Evolutionary conservation across 2,329 filamentous ascomycete genomes (phyloP).

Genomic region (Aplosporella prunicola): DNA sequence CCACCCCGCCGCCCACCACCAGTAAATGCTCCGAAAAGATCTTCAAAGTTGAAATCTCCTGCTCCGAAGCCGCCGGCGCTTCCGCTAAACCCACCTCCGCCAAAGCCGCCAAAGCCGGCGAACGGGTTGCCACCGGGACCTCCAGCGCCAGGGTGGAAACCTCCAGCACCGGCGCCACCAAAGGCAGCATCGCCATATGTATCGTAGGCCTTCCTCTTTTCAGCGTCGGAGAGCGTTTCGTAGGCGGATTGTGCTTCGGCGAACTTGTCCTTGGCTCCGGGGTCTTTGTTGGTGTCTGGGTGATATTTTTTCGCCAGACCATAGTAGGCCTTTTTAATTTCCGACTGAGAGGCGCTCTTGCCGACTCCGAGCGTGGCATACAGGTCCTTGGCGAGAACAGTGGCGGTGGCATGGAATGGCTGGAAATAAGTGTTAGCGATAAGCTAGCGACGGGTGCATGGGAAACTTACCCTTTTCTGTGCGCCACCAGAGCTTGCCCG

Average conservation of each 20-base stretch:
- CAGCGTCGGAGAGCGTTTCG: constrained; percentile 81
- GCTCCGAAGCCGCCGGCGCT: constrained; percentile 56
- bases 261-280: constrained; percentile 89
- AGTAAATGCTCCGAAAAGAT: constrained; percentile 82
- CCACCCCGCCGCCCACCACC: constrained; percentile 40
- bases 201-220: constrained; percentile 89
- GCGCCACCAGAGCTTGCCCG: constrained; percentile 14
- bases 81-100: constrained; percentile 43
- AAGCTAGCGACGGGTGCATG: background rate
- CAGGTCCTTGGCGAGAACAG: constrained; percentile 64
- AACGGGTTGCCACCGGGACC: constrained; percentile 57
- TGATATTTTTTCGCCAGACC: constrained; percentile 95
- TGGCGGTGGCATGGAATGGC: constrained; percentile 35
- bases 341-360: constrained; percentile 68
- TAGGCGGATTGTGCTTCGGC: constrained; percentile 88
- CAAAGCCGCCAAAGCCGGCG: constrained; percentile 43
- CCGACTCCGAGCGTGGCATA: constrained; percentile 79
- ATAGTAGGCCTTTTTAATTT: constrained; percentile 99
- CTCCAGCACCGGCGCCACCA: constrained; percentile 40
- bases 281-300: constrained; percentile 94
- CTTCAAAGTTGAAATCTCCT: constrained; percentile 83
- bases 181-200: constrained; percentile 77
- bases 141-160: constrained; percentile 64
- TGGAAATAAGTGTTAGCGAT: constrained; percentile 11
- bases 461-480: constrained; percentile 24